These are phyloP conservation scores for Dianthus caryophyllus DNA, from an alignment of 148 eudicot species.

Conservation along the genomic window DNA sequence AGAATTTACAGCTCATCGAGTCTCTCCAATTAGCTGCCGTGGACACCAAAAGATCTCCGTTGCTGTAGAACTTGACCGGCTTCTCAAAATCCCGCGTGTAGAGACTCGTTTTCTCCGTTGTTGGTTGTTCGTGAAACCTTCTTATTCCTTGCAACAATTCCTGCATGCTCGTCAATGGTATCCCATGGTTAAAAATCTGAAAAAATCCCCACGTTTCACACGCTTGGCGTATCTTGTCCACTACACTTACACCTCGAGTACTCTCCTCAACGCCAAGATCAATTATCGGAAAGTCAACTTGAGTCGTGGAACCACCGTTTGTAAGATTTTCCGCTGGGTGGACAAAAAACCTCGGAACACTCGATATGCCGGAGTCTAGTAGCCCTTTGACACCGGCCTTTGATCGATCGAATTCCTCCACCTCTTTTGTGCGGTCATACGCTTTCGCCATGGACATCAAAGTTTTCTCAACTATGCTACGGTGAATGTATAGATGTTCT, in stretches of 20 bases:
- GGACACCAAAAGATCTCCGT: slow-evolving; percentile 27
- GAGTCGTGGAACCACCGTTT: not conserved
- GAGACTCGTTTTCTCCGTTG: slow-evolving; percentile 19
- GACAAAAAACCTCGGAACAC: slow-evolving; percentile 49
- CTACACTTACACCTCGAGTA: slow-evolving; percentile 9
- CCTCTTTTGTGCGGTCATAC: slow-evolving; percentile 47
- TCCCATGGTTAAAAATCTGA: slow-evolving; percentile 47
- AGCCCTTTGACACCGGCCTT: slow-evolving; percentile 71
- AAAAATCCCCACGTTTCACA: slow-evolving; percentile 38
- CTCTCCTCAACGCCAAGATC: slow-evolving; percentile 33
- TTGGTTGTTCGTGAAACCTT: slow-evolving; percentile 35
- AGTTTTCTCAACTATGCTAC: not conserved
- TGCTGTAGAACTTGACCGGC: slow-evolving; percentile 40
- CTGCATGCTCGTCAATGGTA: slow-evolving; percentile 25
- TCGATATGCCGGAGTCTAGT: slow-evolving; percentile 39
- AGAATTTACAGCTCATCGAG: slow-evolving; percentile 38
- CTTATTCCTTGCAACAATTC: slow-evolving; percentile 34
- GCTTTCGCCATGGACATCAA: slow-evolving; percentile 23
- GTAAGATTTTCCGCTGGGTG: slow-evolving; percentile 35
- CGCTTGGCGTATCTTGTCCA: slow-evolving; percentile 28
- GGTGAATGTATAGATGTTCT: too few relatives aligned
- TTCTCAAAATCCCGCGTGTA: slow-evolving; percentile 23
- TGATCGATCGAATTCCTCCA: slow-evolving; percentile 46
- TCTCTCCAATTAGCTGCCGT: slow-evolving; percentile 54
- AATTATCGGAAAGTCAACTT: slow-evolving; percentile 41